These are phyloP conservation scores for Spergularia bocconei DNA, from an alignment of 148 eudicot species.

Conservation along the genomic window DNA sequence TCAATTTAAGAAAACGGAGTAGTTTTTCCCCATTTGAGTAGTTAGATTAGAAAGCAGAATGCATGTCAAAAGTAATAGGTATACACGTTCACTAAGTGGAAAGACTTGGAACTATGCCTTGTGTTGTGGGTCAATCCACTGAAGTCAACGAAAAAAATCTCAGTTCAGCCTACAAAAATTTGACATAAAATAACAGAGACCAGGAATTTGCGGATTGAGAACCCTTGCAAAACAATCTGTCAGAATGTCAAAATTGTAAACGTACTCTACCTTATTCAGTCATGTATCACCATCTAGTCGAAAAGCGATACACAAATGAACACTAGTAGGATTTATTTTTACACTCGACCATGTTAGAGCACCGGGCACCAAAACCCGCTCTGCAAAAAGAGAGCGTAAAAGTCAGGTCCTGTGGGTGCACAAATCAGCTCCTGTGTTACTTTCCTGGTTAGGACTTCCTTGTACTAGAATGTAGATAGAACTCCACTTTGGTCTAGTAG, in stretches of 20 bases:
- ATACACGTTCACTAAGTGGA: neutral
- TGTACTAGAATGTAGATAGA: neutral
- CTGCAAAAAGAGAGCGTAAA: neutral
- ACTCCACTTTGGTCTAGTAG: neutral
- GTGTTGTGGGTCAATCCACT: neutral
- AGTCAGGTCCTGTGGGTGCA: neutral
- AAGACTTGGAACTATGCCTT: neutral
- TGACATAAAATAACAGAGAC: neutral
- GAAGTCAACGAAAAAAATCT: slow-evolving; percentile 6
- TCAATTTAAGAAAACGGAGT: too few relatives aligned
- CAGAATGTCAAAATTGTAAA: neutral
- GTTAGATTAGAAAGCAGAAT: too few relatives aligned
- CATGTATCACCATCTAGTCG: neutral
- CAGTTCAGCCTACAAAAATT: neutral
- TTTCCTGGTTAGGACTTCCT: neutral
- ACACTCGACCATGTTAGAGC: neutral
- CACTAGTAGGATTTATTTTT: neutral
- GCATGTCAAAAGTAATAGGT: slow-evolving; percentile 13
- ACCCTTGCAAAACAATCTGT: slow-evolving; percentile 1
- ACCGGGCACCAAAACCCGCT: neutral
- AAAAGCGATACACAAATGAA: too few relatives aligned
- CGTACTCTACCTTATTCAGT: neutral
- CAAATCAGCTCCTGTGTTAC: neutral
- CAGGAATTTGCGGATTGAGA: neutral
- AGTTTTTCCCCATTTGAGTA: too few relatives aligned